phyloP scores from a whole-genome alignment of 257 asterid genomes.

The Primulina eburnea region DNA sequence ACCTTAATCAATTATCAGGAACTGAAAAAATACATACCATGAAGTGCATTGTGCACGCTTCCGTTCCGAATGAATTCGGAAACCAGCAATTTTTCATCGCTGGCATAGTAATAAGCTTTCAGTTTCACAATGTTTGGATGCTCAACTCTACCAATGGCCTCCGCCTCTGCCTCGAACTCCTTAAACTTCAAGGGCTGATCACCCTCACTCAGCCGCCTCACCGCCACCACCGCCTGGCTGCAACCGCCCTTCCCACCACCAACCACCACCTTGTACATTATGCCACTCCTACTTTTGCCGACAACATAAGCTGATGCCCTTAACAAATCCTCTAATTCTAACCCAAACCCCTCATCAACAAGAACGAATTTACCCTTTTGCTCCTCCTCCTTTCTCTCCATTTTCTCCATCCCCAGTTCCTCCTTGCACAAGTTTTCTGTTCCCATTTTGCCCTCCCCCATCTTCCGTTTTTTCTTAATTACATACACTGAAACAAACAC shows the following conservation, averaged over 20 bases:
- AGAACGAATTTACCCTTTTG: slow-evolving; percentile 73
- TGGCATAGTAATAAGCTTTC: slow-evolving; percentile 86
- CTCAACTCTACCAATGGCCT: slow-evolving; percentile 62
- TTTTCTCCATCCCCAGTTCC: slow-evolving; percentile 16
- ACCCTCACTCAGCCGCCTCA: slow-evolving; percentile 89
- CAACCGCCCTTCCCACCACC: slow-evolving; percentile 50
- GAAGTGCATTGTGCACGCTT: slow-evolving; percentile 72
- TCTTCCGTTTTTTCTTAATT: slow-evolving; percentile 51
- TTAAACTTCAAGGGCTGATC: slow-evolving; percentile 59
- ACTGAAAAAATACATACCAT: slow-evolving; percentile 45
- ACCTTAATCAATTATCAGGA: neutral
- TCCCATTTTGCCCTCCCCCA: slow-evolving; percentile 38
- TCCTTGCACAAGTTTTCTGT: slow-evolving; percentile 40
- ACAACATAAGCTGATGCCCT: slow-evolving; percentile 97
- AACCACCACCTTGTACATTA: slow-evolving; percentile 85
- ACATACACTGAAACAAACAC: slow-evolving; percentile 58
- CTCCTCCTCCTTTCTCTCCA: slow-evolving; percentile 53
- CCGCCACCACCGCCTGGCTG: slow-evolving; percentile 58
- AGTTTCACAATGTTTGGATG: slow-evolving; percentile 81
- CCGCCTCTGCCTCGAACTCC: slow-evolving; percentile 90
- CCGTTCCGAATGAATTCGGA: slow-evolving; percentile 78
- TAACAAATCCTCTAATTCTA: slow-evolving; percentile 89
- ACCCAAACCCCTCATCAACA: slow-evolving; percentile 67
- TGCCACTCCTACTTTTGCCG: slow-evolving; percentile 92
- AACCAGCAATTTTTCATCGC: slow-evolving; percentile 79